Conservation (phyloP, 495 filamentous ascomycete species). For the Neurospora terricola region DNA sequence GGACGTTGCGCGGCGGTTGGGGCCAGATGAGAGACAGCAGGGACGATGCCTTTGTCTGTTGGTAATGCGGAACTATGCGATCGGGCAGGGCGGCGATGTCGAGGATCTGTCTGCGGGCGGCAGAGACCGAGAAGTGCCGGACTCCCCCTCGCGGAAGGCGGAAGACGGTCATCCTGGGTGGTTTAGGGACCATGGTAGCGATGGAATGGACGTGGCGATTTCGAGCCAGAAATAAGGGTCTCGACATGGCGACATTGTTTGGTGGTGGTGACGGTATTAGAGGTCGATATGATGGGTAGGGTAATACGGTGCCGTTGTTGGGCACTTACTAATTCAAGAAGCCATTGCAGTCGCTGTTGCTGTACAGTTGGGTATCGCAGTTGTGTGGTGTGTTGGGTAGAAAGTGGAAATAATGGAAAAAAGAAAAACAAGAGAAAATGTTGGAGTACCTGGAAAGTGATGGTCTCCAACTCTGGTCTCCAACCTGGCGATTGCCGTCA, state of each 20-base stretch:
- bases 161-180: conserved; percentile 5
- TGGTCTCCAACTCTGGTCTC: neutral
- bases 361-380: neutral
- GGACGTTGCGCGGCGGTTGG: conserved; percentile 73
- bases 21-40: conserved; percentile 85
- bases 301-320: neutral
- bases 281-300: neutral
- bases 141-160: neutral
- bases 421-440: neutral
- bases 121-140: conserved; percentile 38
- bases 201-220: conserved; percentile 7
- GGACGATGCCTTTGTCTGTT: conserved; percentile 35
- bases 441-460: neutral
- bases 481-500: neutral
- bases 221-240: conserved; percentile 10
- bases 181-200: conserved; percentile 3
- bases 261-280: neutral
- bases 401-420: neutral
- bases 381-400: neutral
- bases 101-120: conserved; percentile 33
- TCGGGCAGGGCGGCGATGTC: conserved; percentile 41
- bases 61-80: conserved; percentile 42
- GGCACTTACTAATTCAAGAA: neutral
- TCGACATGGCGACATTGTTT: conserved; percentile 21
- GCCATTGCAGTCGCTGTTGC: neutral